Evolutionary conservation across 148 eudicot genomes (phyloP).

Genomic region (Heliosperma pusillum): DNA sequence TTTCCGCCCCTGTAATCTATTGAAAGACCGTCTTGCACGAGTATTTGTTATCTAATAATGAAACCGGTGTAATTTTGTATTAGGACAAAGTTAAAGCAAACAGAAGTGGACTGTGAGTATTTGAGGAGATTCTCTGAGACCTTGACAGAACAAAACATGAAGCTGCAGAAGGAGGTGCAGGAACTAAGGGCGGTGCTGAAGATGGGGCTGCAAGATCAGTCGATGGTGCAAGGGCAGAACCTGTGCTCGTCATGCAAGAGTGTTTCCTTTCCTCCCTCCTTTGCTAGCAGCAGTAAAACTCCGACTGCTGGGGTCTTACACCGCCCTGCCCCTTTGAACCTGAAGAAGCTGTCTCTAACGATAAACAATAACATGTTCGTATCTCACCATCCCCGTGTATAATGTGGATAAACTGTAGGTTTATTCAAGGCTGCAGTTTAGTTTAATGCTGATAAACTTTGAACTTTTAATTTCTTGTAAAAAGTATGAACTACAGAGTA

Average conservation of each 20-base stretch:
- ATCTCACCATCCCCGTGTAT: constrained; percentile 10
- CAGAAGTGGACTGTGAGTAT: constrained; percentile 57
- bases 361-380: constrained; percentile 14
- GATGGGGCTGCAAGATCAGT: constrained; percentile 26
- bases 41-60: background rate
- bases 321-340: constrained; percentile 16
- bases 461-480: background rate
- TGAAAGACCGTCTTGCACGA: background rate
- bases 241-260: constrained; percentile 66
- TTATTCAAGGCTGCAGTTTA: background rate
- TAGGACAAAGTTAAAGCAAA: constrained; percentile 73
- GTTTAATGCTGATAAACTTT: background rate
- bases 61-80: background rate
- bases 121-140: constrained; percentile 49
- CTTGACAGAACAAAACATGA: constrained; percentile 52
- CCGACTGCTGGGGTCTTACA: background rate
- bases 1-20: background rate
- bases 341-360: constrained; percentile 20
- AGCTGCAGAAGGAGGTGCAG: constrained; percentile 57
- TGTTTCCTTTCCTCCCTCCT: constrained; percentile 30
- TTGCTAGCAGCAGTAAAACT: background rate
- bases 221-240: background rate
- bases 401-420: background rate
- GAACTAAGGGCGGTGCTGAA: constrained; percentile 47
- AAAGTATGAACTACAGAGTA: background rate